phyloP scores from a whole-genome alignment of 2,329 filamentous ascomycete genomes.

The Teratosphaeria viscida region DNA sequence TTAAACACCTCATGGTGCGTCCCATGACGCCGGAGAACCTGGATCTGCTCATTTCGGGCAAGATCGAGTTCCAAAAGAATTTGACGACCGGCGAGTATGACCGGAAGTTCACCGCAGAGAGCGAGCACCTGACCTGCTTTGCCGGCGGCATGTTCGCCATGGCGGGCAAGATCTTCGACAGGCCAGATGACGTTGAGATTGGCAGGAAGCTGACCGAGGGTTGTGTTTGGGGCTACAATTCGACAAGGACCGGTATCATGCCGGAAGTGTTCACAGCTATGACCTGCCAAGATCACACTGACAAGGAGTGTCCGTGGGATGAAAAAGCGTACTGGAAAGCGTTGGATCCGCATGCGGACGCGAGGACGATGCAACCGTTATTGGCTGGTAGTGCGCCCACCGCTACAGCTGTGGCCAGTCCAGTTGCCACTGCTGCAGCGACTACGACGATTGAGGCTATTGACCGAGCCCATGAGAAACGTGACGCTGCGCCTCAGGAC shows the following conservation, averaged over 20 bases:
- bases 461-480: not conserved
- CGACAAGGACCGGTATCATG: constrained; percentile 43
- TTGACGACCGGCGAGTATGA: constrained; percentile 31
- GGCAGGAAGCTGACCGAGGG: constrained; percentile 43
- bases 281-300: constrained; percentile 25
- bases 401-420: not conserved
- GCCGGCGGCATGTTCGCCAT: constrained; percentile 46
- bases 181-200: constrained; percentile 38
- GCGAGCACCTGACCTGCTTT: constrained; percentile 45
- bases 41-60: constrained; percentile 65
- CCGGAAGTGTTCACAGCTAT: constrained; percentile 38
- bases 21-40: constrained; percentile 60
- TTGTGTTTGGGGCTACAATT: constrained; percentile 46
- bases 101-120: constrained; percentile 31
- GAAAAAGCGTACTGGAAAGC: constrained; percentile 33
- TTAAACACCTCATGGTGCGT: constrained; percentile 64
- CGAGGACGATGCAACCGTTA: constrained; percentile 2
- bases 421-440: not conserved
- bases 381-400: not conserved
- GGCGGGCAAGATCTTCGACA: constrained; percentile 42
- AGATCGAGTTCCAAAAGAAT: constrained; percentile 31
- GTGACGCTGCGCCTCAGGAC: not conserved
- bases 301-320: constrained; percentile 34
- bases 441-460: not conserved
- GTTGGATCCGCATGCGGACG: constrained; percentile 24